Evolutionary conservation across 2,329 filamentous ascomycete genomes (phyloP).

Genomic region (Ceratocystis papillata): DNA sequence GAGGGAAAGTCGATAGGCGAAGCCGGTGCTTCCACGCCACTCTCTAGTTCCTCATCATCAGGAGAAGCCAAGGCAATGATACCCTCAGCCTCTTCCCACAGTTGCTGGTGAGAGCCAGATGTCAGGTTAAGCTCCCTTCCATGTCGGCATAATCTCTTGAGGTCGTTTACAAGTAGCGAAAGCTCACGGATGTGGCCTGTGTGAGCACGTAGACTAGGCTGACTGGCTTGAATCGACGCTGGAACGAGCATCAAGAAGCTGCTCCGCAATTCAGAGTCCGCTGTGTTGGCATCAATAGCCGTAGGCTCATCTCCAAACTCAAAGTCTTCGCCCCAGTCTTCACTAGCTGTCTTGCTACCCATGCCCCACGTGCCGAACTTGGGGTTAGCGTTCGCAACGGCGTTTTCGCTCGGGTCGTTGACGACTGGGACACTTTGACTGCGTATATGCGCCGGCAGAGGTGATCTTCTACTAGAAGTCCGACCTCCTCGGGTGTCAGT

Average conservation of each 20-base stretch:
- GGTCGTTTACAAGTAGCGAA: slow-evolving; percentile 68
- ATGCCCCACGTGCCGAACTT: slow-evolving; percentile 78
- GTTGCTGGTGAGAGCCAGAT: slow-evolving; percentile 45
- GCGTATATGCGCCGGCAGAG: slow-evolving; percentile 59
- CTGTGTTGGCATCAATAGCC: slow-evolving; percentile 31
- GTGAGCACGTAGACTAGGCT: slow-evolving; percentile 71
- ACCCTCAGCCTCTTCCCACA: slow-evolving; percentile 75
- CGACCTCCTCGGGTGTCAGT: slow-evolving; percentile 60
- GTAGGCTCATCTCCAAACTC: slow-evolving; percentile 51
- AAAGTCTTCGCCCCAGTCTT: slow-evolving; percentile 87
- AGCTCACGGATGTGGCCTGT: slow-evolving; percentile 75
- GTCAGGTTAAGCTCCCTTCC: slow-evolving; percentile 57
- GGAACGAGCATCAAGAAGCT: slow-evolving; percentile 57
- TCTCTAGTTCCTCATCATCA: slow-evolving; percentile 47
- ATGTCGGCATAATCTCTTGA: slow-evolving; percentile 64
- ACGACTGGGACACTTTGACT: slow-evolving; percentile 71
- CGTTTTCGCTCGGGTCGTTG: slow-evolving; percentile 47
- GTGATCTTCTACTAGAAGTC: slow-evolving; percentile 53
- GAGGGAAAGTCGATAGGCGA: slow-evolving; percentile 34
- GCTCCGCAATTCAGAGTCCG: slow-evolving; percentile 27
- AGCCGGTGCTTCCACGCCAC: slow-evolving; percentile 33
- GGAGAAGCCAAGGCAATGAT: slow-evolving; percentile 76
- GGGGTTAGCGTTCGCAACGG: slow-evolving; percentile 30
- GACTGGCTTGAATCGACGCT: slow-evolving; percentile 66
- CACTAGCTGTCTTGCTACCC: slow-evolving; percentile 66